Base-by-base conservation (phyloP, 2,329 filamentous ascomycete species). In the Penicillium decumbens region DNA sequence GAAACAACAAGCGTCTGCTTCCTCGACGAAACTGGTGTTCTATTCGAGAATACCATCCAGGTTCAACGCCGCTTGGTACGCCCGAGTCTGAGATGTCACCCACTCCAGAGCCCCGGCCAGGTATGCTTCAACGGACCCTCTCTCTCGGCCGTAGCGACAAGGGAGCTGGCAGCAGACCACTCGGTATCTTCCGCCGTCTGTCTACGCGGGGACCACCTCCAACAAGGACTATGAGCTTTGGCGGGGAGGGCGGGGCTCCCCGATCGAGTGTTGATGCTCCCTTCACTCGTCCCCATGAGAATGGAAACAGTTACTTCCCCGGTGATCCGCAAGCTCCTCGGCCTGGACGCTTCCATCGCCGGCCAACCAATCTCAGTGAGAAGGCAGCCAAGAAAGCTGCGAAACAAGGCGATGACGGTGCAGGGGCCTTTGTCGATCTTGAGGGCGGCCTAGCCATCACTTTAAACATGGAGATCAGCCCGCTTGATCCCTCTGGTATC, bases 11-110 rank as follows among this genome's bases (percentile, higher is more conserved):
- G 63, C 84, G 85, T 52, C 76, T 98, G 1, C 77, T 97, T 8
- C 91, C 91, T 18, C 86, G 93, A 51, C 82, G 93, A 28, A 98
- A 98, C 67, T 98, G 92, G 88, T 97, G 92, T 68, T 88, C 89
- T 2, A 95, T 98, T 61, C 81, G 88, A 45, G 80, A 88, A 65
- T 97, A 95, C 72, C 76, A 82, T 8, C 90, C 91, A 1, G 89
- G 88, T 3, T 76, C 74, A 29, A 95, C 88, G 1, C 90, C 90
- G 10, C 81, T 83, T 0, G 77, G 80, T 3, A 84, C 86, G 1
- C 89, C 79, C 76, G 25, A 70, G 7, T 76, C 80, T 1, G 71
- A 76, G 40, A 70, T 68, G 15, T 61, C 65, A 29, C 59, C 63
- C 29, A 47, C 58, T 4, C 57, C 61, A 20, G 61, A 64, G 32